Evolutionary conservation across 129 eudicot species (phyloP).

Genomic region (Flaveria bidentis): DNA sequence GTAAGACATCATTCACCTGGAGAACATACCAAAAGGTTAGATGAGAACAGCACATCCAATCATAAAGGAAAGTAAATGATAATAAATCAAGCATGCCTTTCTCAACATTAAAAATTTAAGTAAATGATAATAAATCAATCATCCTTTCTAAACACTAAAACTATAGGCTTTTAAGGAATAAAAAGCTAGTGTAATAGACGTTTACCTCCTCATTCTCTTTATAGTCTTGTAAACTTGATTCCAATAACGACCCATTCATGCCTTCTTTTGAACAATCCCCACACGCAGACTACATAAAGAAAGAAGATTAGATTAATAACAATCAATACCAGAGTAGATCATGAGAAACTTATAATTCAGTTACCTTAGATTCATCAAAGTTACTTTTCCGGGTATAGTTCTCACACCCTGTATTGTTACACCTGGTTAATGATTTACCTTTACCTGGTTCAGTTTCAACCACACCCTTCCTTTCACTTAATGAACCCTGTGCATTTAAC

Average conservation of each 20-base stretch:
- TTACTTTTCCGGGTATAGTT: slow-evolving; percentile 11
- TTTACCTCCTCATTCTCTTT: slow-evolving; percentile 41
- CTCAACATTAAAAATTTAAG: too few species aligned
- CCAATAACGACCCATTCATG: slow-evolving; percentile 22
- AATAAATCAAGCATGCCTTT: background rate
- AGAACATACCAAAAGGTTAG: background rate
- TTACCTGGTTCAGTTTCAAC: slow-evolving; percentile 18
- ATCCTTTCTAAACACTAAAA: background rate
- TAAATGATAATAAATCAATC: background rate
- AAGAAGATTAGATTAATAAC: background rate
- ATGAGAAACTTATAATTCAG: slow-evolving; percentile 12
- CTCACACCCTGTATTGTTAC: slow-evolving; percentile 18
- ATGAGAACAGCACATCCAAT: background rate
- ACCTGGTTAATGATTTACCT: slow-evolving; percentile 21
- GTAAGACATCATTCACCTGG: slow-evolving; percentile 67
- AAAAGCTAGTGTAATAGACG: background rate
- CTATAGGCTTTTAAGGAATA: background rate
- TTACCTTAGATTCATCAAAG: slow-evolving; percentile 34
- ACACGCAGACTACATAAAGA: slow-evolving; percentile 26
- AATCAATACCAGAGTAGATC: background rate
- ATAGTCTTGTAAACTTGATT: slow-evolving; percentile 32
- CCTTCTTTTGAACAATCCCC: slow-evolving; percentile 33
- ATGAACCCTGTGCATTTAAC: slow-evolving; percentile 40
- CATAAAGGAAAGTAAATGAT: background rate
- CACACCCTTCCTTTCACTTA: slow-evolving; percentile 33